These are phyloP conservation scores for Strobilomyces dryophilus DNA, from an alignment of 768 basidiomycete genomes.

Conservation along the genomic window DNA sequence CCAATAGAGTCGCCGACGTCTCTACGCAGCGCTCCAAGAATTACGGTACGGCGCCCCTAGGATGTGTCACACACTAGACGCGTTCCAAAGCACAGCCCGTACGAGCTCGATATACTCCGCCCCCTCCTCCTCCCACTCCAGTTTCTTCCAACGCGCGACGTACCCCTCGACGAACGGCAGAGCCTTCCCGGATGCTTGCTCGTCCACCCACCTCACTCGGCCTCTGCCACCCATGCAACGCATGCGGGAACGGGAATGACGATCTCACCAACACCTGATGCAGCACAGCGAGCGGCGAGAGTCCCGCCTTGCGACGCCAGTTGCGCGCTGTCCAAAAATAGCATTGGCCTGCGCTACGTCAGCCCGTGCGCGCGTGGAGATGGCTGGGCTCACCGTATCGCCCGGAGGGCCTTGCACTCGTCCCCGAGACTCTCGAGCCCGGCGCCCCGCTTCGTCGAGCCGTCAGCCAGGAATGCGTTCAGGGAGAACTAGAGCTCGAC, in stretches of 20 bases:
- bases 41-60: too few species aligned
- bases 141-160: constrained; percentile 74
- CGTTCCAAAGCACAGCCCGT: constrained; percentile 53
- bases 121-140: constrained; percentile 53
- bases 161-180: constrained; percentile 79
- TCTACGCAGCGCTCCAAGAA: too few species aligned
- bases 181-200: constrained; percentile 79
- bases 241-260: constrained; percentile 81
- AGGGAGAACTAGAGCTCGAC: constrained; percentile 92
- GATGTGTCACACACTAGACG: too few species aligned
- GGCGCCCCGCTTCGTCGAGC: constrained; percentile 60
- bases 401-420: constrained; percentile 81
- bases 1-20: too few species aligned
- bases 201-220: constrained; percentile 93
- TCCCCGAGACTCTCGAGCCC: constrained; percentile 76
- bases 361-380: not conserved
- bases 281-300: constrained; percentile 85
- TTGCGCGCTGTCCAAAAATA: constrained; percentile 80
- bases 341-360: constrained; percentile 55
- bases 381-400: constrained; percentile 62
- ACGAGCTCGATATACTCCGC: constrained; percentile 60
- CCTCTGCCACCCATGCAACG: constrained; percentile 92
- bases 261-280: constrained; percentile 92
- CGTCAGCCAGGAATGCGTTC: constrained; percentile 68
- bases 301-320: constrained; percentile 67